Conservation (phyloP, 1,284 basidiomycete species). For the Peniophora sp. region DNA sequence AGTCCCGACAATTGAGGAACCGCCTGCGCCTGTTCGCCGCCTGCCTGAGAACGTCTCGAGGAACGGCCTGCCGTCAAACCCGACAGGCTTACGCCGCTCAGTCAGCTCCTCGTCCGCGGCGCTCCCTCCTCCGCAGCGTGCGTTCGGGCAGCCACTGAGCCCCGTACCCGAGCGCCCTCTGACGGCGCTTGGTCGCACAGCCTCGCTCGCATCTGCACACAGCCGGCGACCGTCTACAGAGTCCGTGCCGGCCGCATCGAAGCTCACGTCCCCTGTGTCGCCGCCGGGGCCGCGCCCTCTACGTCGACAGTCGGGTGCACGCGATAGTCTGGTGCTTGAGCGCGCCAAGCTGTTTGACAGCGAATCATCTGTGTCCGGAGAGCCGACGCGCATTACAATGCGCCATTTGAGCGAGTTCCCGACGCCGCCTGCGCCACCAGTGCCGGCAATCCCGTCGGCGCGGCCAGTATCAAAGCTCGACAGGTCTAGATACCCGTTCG, state of each 20-base stretch:
- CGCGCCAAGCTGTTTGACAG: constrained; percentile 32
- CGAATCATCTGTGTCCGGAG: constrained; percentile 10
- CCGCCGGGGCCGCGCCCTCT: background rate
- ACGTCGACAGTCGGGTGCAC: constrained; percentile 8
- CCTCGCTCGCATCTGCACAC: too few relatives aligned
- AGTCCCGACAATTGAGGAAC: constrained; percentile 3
- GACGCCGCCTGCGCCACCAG: constrained; percentile 28
- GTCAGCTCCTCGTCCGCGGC: background rate
- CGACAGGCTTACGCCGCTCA: background rate
- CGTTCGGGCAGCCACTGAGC: background rate
- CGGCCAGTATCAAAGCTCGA: constrained; percentile 25
- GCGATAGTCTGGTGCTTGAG: constrained; percentile 45
- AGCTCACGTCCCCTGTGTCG: background rate
- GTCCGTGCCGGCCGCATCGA: background rate
- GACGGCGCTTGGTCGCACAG: background rate
- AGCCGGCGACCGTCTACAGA: too few relatives aligned
- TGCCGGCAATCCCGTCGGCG: constrained; percentile 20
- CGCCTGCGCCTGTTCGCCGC: constrained; percentile 13
- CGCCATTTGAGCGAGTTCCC: constrained; percentile 27
- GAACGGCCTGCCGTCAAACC: constrained; percentile 6
- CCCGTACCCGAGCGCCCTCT: background rate
- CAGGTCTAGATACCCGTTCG: constrained; percentile 27
- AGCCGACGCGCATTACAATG: constrained; percentile 17
- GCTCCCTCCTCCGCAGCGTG: background rate
- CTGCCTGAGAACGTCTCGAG: constrained; percentile 7